A percentile compares a stretch with the other conserved stretches of the same genome.
Conservation (phyloP, 495 filamentous ascomycete species). For the Penicillium flavigenum region DNA sequence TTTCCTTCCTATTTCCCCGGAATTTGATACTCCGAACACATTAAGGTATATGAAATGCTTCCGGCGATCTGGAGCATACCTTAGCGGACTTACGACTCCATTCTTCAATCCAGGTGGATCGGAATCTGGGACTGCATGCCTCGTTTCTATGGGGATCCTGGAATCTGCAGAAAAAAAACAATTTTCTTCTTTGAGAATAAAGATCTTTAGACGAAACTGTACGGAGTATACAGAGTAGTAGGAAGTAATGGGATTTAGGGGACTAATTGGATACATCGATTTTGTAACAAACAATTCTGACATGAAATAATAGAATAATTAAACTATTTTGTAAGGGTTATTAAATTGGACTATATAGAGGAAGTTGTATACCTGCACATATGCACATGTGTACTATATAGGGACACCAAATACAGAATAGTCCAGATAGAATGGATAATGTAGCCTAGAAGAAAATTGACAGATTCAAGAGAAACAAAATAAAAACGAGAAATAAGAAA, state of each 20-base stretch:
- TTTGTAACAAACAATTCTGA: not conserved
- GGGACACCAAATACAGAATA: no score
- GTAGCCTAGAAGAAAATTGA: no score
- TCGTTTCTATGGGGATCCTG: constrained; percentile 17
- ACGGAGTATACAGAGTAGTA: no score
- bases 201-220: not conserved
- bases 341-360: no score
- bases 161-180: constrained; percentile 13
- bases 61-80: not conserved
- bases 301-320: no score
- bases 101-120: constrained; percentile 15
- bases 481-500: no score
- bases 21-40: not conserved
- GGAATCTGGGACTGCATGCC: constrained; percentile 23
- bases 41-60: not conserved
- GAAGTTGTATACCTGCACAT: no score
- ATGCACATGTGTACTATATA: no score
- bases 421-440: no score
- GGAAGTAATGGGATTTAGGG: not conserved
- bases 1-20: not conserved
- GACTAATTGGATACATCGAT: not conserved
- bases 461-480: no score
- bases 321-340: no score
- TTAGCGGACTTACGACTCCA: not conserved
- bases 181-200: not conserved